These are phyloP conservation scores for Rhizopus sp. DNA, from an alignment of 371 early-diverging fungal species.

Conservation along the genomic window DNA sequence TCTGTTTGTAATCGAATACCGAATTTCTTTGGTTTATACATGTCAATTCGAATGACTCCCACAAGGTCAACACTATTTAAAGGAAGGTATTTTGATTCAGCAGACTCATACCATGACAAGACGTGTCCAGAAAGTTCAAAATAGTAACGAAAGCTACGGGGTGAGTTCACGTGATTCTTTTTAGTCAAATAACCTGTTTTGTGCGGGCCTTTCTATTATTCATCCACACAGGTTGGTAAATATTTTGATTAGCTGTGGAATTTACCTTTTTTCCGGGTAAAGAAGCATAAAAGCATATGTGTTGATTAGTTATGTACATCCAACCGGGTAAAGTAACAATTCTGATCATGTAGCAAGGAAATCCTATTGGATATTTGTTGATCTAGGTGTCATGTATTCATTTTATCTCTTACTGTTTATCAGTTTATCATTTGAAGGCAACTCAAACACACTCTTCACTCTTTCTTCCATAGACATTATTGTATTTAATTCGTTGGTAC, in stretches of 20 bases:
- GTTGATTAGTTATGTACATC: slow-evolving; percentile 65
- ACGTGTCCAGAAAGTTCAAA: slow-evolving; percentile 68
- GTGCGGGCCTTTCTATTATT: slow-evolving; percentile 47
- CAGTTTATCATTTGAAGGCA: slow-evolving; percentile 17
- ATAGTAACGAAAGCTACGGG: slow-evolving; percentile 61
- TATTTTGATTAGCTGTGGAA: neutral
- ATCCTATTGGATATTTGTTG: slow-evolving; percentile 46
- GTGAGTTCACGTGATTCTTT: slow-evolving; percentile 48
- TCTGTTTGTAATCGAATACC: slow-evolving; percentile 58
- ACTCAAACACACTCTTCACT: slow-evolving; percentile 20
- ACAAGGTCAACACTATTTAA: slow-evolving; percentile 66
- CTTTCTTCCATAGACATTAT: slow-evolving; percentile 10
- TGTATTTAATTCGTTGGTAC: no score
- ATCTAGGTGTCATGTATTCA: neutral
- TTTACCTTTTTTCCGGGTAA: slow-evolving; percentile 56
- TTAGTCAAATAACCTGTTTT: slow-evolving; percentile 69
- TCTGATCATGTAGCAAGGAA: slow-evolving; percentile 70
- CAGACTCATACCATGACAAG: slow-evolving; percentile 64
- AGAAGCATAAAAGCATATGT: slow-evolving; percentile 71
- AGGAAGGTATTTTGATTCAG: slow-evolving; percentile 68
- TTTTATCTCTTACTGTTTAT: slow-evolving; percentile 14
- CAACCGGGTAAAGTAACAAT: slow-evolving; percentile 71
- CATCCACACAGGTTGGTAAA: neutral
- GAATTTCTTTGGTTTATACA: slow-evolving; percentile 42
- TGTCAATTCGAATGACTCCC: slow-evolving; percentile 51